Evolutionary conservation across 2,329 filamentous ascomycete species (phyloP), one percentile per base, ranked within the genome.

Genomic region (Sclerotinia trifoliorum): DNA sequence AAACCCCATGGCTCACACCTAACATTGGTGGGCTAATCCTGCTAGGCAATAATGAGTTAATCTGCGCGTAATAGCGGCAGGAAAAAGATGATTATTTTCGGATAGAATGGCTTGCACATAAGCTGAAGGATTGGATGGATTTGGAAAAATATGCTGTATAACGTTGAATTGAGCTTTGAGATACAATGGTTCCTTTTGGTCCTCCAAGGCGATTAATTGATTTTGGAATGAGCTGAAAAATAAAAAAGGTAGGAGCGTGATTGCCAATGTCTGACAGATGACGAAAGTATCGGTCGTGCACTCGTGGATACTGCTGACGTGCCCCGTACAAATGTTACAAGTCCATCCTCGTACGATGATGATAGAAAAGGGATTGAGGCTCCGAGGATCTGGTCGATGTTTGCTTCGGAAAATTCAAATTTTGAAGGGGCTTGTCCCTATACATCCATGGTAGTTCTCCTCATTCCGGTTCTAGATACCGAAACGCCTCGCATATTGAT

Each of bases 161-260:
- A 61, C 55, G 55, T 66, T 52, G 44, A 29, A 32, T 61, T 39
- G 46, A 51, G 32, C 42, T 26, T 51, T 32, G 13, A 29, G 44
- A 1, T 35, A 35, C 35, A 35, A 10, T 35, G 35, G 1, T 6
- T 35, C 35, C 6, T 35, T 17, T 54, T 49, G 58, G 46, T 24
- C n/a, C 6, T 48, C 1, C 57, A n/a, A 17, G 15, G 17, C 21
- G 10, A 48, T 17, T 35, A 58, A 5, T 35, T 66, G n/a, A 64
- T n/a, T 42, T 46, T 46, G 32, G 26, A n/a, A 61, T 62, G 65
- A 60, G 65, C 65, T 66, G 65, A 66, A n/a, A 35, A 46, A 51
- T 29, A 15, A 35, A 29, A 29, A 1, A 32, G 29, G n/a, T 29
- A 48, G 65, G 42, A 35, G 32, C 29, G 49, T 64, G 49, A 35